Base-by-base conservation (phyloP, 2,329 filamentous ascomycete genomes). In the Trichophyton equinum region DNA sequence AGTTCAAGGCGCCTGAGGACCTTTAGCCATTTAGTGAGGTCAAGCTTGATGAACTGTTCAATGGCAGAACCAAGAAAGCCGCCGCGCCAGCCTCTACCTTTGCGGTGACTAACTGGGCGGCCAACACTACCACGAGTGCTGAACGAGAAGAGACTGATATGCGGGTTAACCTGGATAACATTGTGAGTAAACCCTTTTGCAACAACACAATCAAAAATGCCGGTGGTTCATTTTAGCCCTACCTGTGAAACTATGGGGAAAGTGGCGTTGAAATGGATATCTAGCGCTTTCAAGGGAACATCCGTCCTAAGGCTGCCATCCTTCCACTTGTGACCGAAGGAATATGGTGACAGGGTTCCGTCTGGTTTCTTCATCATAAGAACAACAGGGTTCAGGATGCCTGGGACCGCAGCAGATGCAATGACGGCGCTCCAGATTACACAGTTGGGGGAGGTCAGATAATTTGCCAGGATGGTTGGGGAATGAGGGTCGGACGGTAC, bases 131-230 rank as follows among this genome's bases (percentile, higher is more conserved):
- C 94, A 36, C 94, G 84, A 0, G 91, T 95, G 33, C 88, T 94
- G 79, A 97, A 99, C 82, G 99, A 97, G 80, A 99, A 99, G 30
- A 97, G 85, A 69, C 96, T 97, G 74, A 99, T 92, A 72, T 99
- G 94, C 1, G 94, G 94, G 72, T 99, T 99, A 57, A 96, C 92
- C 76, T 91, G 86, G 44, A 22, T 53, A 49, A 33, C 8, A 57
- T 57, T 58, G 46, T 33, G n/a, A 49, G 18, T 38, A 13, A 38
- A 38, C 11, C 33, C 2, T 13, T 13, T 13, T 9, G 9, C 11
- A 38, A 38, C 13, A 38, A 38, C 9, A 38, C 9, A 13, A 13
- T 9, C 11, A 38, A 57, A 44, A 33, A 38, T 20, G 51, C 59
- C 13, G 9, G 4, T 4, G 6, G 18, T 33, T 4, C 25, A 5